phyloP scores from a whole-genome alignment of 2,329 filamentous ascomycete genomes.

The Calonectria leucothoes region DNA sequence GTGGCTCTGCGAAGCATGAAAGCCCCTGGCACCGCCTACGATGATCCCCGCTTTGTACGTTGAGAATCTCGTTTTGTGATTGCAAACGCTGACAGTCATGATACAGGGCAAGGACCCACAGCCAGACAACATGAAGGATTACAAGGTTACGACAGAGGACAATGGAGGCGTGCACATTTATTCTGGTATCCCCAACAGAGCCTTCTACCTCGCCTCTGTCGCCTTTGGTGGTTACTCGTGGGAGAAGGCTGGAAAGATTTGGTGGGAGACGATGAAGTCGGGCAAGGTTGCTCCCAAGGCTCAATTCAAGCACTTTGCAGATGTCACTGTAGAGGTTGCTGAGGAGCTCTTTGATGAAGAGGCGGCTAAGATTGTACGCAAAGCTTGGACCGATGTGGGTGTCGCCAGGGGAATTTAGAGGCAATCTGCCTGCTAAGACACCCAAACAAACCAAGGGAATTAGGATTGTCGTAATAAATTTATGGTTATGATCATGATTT shows the following conservation, averaged over 20 bases:
- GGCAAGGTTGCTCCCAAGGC: conserved; percentile 54
- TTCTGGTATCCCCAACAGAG: conserved; percentile 69
- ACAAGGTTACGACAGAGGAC: conserved; percentile 54
- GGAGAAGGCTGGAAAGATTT: conserved; percentile 65
- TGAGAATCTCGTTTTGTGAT: background rate
- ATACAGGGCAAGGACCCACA: conserved; percentile 64
- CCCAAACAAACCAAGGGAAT: no score
- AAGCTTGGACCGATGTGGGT: conserved; percentile 62
- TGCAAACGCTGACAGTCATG: background rate
- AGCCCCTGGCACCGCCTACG: conserved; percentile 62
- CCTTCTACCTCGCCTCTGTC: conserved; percentile 62
- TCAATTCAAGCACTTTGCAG: conserved; percentile 61
- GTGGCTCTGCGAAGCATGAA: conserved; percentile 66
- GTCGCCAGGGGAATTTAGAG: conserved; percentile 45
- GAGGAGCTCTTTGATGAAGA: conserved; percentile 55
- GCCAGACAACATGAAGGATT: conserved; percentile 59
- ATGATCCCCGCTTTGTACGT: conserved; percentile 62
- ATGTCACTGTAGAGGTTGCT: conserved; percentile 59
- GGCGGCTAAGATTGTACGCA: conserved; percentile 55
- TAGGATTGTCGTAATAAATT: no score
- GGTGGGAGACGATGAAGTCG: conserved; percentile 62
- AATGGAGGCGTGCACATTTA: conserved; percentile 66
- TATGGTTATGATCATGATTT: no score
- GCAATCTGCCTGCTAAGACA: no score
- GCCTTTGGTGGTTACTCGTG: conserved; percentile 64